phyloP scores from a whole-genome alignment of 2,329 filamentous ascomycete genomes.

The Trichoderma atroviride region DNA sequence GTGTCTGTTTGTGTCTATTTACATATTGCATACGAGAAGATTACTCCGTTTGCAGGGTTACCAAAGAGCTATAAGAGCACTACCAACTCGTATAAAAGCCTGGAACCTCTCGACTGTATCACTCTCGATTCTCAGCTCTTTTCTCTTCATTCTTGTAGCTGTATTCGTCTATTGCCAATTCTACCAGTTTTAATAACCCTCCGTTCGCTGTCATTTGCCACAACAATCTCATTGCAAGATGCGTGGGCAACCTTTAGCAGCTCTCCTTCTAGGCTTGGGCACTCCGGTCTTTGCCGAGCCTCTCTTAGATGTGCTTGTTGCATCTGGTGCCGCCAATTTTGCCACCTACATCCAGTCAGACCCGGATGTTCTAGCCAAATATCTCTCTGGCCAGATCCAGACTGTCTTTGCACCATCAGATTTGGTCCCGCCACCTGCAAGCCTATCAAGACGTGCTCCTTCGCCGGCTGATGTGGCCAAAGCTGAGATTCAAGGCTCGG shows the following conservation, averaged over 20 bases:
- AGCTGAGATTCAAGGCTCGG: not conserved
- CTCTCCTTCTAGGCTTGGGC: not conserved
- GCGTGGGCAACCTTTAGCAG: not conserved
- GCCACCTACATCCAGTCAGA: not conserved
- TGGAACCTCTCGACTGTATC: not conserved
- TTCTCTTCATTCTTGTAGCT: not conserved
- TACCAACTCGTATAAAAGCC: not conserved
- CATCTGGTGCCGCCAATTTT: conserved; percentile 1
- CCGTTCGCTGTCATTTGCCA: not conserved
- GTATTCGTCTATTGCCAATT: not conserved
- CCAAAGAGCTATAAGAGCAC: not conserved
- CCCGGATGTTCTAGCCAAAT: not conserved
- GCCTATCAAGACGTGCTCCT: not conserved
- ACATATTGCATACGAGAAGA: not conserved
- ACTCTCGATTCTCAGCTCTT: not conserved
- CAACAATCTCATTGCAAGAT: not conserved
- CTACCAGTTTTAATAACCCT: not conserved
- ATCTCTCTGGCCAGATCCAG: not conserved
- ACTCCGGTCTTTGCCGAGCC: not conserved
- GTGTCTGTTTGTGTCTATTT: not conserved
- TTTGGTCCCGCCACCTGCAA: not conserved
- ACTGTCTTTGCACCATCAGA: conserved; percentile 10
- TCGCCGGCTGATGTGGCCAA: not conserved
- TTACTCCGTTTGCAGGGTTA: not conserved
- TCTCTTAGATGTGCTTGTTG: not conserved